Evolutionary conservation across 1,284 basidiomycete genomes (phyloP), one percentile per base, ranked within the genome.

Genomic region (Moesziomyces parantarcticus): DNA sequence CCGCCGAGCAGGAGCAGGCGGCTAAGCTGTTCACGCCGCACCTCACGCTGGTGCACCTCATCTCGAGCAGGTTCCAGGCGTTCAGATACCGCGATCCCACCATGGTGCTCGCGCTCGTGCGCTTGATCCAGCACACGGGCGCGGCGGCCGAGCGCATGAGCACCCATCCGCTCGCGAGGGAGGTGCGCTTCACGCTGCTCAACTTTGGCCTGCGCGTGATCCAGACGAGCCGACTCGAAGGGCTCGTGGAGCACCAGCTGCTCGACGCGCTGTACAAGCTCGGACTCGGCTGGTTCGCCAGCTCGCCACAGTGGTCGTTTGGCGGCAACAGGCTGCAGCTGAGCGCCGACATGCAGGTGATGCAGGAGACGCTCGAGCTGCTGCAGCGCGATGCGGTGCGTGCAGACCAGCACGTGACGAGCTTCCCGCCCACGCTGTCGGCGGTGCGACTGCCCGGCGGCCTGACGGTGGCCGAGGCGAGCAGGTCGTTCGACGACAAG

Each of bases 151-250:
- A 66, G 11, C 48, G 46, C n/a, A 80, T 83, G 78, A 97, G 94
- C 79, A 96, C 92, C 0, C 95, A 99, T 85, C 89, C 95, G 0
- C 87, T 99, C 22, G 90, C 95, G 40, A 89, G 96, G 32, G 94
- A 98, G 86, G 88, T 91, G 1, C 89, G 94, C 20, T 95, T 96
- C 83, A 90, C 92, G 0, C 90, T 99, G 78, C 86, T 98, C 10
- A 86, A 95, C 3, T 97, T 99, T 80, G 95, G 93, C 0, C 94
- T 99, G 82, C 94, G 97, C 82, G 89, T 94, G 1, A 85, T 99
- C 40, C 92, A 92, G 78, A 93, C 92, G 69, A 95, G 92, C 29
- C 88, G 90, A 65, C 87, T 97, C 75, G 97, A 99, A 83, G 87
- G 89, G 0, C 89, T 90, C 60, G 91, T 93, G 61, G 96, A 99